Base-by-base conservation (phyloP, 257 asterid genomes). In the Gardenia jasminoides region DNA sequence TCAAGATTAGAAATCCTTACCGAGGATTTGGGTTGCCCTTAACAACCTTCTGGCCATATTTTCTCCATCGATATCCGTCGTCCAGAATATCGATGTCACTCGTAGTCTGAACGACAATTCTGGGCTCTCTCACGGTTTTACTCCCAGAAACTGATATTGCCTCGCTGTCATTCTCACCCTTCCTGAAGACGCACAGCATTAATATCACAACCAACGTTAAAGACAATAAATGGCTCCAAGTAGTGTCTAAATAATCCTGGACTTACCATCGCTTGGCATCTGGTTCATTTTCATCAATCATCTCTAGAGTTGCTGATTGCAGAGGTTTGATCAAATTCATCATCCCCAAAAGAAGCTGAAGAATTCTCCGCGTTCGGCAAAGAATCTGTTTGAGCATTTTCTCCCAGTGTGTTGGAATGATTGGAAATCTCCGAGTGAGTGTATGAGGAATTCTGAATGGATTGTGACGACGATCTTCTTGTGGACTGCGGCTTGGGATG, bases 61-160 rank as follows among this genome's bases (percentile, higher is more conserved):
- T 94, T 85, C 97, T 92, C 98, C 98, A 94, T 67, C 98, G 88
- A 70, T 93, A 94, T 22, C 99, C 99, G 46, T 94, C 99, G 67
- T 93, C 98, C 36, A 94, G 99, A 78, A 94, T 93, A 81, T 91
- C 99, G 52, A 94, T 91, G 56, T 94, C 98, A n/a, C 98, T 92
- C 9, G 93, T 94, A n/a, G 98, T 94, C 62, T 94, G 98, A 77
- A 94, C 98, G 3, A 94, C 99, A 9, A 93, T 89, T 69, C 99
- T 88, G 0, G 99, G 98, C 78, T 94, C 97, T 26, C 99, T 83
- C 46, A 91, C 95, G 1, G 97, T 89, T 80, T 91, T 82, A 79
- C 91, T 90, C 70, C 94, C 97, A 10, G 91, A 82, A 70, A 87
- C 90, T 13, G 97, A 91, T 77, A 87, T 82, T 11, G 89, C 92